Conservation (phyloP, 306 rosid genomes). For the Prunus kanzakura region DNA sequence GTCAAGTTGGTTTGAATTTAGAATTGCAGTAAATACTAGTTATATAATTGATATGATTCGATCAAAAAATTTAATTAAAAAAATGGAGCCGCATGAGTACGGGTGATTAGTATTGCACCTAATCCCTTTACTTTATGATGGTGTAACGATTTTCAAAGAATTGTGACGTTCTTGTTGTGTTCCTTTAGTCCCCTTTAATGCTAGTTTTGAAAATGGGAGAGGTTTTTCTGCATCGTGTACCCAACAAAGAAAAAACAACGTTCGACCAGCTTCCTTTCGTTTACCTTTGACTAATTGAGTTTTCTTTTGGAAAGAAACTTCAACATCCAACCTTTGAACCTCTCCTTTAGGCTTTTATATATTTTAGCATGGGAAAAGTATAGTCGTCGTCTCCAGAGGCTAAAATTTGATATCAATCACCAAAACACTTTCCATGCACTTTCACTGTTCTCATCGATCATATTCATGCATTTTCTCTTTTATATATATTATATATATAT, state of each 20-base stretch:
- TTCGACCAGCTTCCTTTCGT: conserved; percentile 41
- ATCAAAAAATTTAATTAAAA: neutral
- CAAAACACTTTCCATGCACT: conserved; percentile 4
- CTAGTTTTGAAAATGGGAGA: conserved; percentile 42
- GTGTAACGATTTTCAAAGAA: conserved; percentile 38
- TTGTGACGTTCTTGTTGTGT: conserved; percentile 41
- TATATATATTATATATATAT: no score
- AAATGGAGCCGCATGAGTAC: neutral
- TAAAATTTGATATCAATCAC: neutral
- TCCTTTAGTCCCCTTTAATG: conserved; percentile 35
- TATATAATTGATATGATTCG: neutral
- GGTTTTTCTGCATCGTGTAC: conserved; percentile 14
- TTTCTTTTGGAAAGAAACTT: conserved; percentile 36
- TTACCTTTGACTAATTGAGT: conserved; percentile 53
- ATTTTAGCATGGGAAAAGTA: neutral
- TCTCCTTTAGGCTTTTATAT: neutral
- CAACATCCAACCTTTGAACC: conserved; percentile 32
- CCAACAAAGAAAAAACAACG: conserved; percentile 30
- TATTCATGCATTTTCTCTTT: neutral
- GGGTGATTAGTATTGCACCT: neutral
- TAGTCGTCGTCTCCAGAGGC: conserved; percentile 7
- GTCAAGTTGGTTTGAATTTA: no score
- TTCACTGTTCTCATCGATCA: neutral
- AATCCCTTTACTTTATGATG: conserved; percentile 1
- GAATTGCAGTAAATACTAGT: no score